Evolutionary conservation across 2,329 filamentous ascomycete genomes (phyloP).

Genomic region (Colletotrichum neosansevieriae): DNA sequence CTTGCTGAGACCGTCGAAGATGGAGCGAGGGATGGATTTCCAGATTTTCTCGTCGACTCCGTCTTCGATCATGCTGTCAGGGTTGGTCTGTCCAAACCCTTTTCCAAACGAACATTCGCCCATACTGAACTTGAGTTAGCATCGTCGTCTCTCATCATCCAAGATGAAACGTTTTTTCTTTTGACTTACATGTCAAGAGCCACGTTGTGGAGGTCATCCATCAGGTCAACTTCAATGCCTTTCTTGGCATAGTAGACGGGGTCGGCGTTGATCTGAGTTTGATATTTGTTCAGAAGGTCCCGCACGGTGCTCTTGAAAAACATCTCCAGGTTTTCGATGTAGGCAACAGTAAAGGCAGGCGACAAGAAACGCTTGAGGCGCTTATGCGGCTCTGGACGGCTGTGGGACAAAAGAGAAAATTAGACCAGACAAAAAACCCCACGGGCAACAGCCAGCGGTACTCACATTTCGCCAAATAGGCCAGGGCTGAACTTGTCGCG

Average conservation of each 20-base stretch:
- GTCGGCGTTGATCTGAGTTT: slow-evolving; percentile 23
- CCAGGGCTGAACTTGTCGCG: slow-evolving; percentile 40
- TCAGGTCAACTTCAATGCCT: slow-evolving; percentile 44
- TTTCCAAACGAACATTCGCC: slow-evolving; percentile 46
- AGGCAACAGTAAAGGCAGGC: slow-evolving; percentile 45
- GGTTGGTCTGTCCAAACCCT: slow-evolving; percentile 45
- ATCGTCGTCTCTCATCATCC: neutral
- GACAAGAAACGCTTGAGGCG: slow-evolving; percentile 45
- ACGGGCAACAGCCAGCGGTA: neutral
- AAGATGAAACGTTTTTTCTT: neutral
- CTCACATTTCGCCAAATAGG: slow-evolving; percentile 43
- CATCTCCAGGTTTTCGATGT: slow-evolving; percentile 44
- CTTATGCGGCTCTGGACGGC: slow-evolving; percentile 44
- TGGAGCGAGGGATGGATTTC: slow-evolving; percentile 37
- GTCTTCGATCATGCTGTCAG: slow-evolving; percentile 34
- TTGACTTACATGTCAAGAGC: slow-evolving; percentile 43
- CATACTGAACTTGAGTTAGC: slow-evolving; percentile 34
- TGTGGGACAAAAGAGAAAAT: neutral
- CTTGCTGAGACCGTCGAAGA: slow-evolving; percentile 37
- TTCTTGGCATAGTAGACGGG: slow-evolving; percentile 27
- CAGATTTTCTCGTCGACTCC: slow-evolving; percentile 31
- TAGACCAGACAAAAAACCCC: neutral
- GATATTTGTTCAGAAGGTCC: slow-evolving; percentile 33
- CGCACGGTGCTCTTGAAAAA: slow-evolving; percentile 43
- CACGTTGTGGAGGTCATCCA: slow-evolving; percentile 46